These are phyloP conservation scores for Tympanopsis confertula DNA, from an alignment of 2,329 filamentous ascomycete species.

Conservation along the genomic window DNA sequence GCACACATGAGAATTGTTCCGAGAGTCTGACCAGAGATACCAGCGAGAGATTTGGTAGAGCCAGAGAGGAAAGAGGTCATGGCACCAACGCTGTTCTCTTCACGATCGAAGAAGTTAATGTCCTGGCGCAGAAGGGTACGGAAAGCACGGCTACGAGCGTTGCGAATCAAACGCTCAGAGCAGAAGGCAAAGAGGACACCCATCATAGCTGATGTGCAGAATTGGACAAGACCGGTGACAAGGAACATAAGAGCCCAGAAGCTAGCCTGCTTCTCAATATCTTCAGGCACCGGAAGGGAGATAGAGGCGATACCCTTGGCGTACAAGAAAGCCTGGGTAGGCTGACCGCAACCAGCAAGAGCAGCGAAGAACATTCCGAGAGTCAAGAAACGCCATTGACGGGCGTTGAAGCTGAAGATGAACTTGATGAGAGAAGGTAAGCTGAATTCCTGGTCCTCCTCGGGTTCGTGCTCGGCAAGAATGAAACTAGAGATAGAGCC, in stretches of 20 bases:
- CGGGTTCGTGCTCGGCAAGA: constrained; percentile 30
- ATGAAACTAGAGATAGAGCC: constrained; percentile 62
- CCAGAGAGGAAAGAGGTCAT: constrained; percentile 82
- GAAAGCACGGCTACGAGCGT: constrained; percentile 74
- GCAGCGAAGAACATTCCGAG: constrained; percentile 62
- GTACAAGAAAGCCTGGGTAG: constrained; percentile 69
- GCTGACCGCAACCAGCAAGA: constrained; percentile 73
- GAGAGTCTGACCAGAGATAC: constrained; percentile 76
- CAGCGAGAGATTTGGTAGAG: constrained; percentile 78
- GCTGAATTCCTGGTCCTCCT: constrained; percentile 47
- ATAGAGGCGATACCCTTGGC: constrained; percentile 74
- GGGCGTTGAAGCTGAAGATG: constrained; percentile 67
- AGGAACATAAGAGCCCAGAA: constrained; percentile 88
- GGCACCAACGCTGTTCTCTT: constrained; percentile 80
- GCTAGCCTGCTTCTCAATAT: constrained; percentile 59
- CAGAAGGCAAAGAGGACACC: constrained; percentile 71
- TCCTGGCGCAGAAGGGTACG: constrained; percentile 83
- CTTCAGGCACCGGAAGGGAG: constrained; percentile 37
- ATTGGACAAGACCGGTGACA: constrained; percentile 66
- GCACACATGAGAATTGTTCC: constrained; percentile 72
- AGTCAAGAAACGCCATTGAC: constrained; percentile 62
- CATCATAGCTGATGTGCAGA: constrained; percentile 57
- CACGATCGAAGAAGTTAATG: constrained; percentile 79
- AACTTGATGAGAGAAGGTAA: constrained; percentile 69
- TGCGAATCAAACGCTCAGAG: constrained; percentile 75